phyloP scores from a whole-genome alignment of 805 yeast genomes.

The Pichia thaimueangensis region DNA sequence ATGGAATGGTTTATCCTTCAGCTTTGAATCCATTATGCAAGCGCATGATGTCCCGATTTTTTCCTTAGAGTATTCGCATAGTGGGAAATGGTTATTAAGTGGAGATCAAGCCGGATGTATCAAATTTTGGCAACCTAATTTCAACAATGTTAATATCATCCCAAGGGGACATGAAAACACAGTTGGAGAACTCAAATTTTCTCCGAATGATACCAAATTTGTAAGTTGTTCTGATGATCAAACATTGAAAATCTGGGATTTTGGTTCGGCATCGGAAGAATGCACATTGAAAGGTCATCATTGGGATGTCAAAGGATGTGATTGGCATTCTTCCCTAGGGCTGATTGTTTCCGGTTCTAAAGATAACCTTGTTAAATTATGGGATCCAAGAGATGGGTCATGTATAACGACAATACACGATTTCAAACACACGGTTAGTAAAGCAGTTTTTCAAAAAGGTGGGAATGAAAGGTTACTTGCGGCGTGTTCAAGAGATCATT shows the following conservation, averaged over 20 bases:
- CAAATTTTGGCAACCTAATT: conserved; percentile 97
- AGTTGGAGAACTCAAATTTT: conserved; percentile 79
- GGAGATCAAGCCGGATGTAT: conserved; percentile 90
- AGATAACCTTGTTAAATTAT: conserved; percentile 84
- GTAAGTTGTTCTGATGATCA: conserved; percentile 95
- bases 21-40: conserved; percentile 96
- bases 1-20: conserved; percentile 94
- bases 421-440: conserved; percentile 89
- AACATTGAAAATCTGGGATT: conserved; percentile 87
- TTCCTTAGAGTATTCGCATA: conserved; percentile 73
- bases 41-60: conserved; percentile 92
- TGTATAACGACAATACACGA: conserved; percentile 81
- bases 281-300: conserved; percentile 82
- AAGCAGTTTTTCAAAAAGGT: conserved; percentile 64
- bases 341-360: conserved; percentile 89
- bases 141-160: conserved; percentile 84
- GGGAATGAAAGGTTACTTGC: conserved; percentile 76
- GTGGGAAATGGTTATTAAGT: conserved; percentile 89
- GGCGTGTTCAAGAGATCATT: conserved; percentile 82
- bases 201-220: conserved; percentile 86
- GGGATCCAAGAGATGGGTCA: conserved; percentile 87
- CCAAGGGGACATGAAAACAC: conserved; percentile 72
- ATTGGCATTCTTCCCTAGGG: conserved; percentile 92
- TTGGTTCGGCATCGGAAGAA: conserved; percentile 82
- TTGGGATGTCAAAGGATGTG: conserved; percentile 97